phyloP scores from a whole-genome alignment of 495 filamentous ascomycete genomes.

The Penicillium cataractarum region DNA sequence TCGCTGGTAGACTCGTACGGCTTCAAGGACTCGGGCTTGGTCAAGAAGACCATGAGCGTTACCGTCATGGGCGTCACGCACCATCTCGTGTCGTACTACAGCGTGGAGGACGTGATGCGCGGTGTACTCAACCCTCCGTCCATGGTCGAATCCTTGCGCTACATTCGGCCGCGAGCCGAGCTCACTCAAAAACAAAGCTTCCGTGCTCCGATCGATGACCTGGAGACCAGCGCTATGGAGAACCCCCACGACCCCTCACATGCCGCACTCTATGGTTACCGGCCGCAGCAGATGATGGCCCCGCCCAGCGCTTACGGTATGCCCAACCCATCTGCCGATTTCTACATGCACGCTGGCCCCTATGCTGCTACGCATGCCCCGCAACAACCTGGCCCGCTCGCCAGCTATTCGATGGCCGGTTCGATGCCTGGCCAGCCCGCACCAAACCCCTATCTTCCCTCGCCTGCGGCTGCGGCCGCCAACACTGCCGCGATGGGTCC shows the following conservation, averaged over 20 bases:
- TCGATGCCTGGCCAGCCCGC: constrained; percentile 38
- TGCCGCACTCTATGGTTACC: constrained; percentile 46
- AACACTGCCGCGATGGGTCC: constrained; percentile 16
- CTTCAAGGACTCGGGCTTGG: constrained; percentile 80
- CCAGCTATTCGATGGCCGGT: constrained; percentile 41
- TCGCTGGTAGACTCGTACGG: constrained; percentile 85
- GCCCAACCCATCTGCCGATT: constrained; percentile 39
- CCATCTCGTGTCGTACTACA: constrained; percentile 90
- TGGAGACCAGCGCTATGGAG: constrained; percentile 49
- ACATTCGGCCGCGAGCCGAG: constrained; percentile 59
- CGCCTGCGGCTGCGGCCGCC: constrained; percentile 28
- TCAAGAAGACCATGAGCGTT: constrained; percentile 92
- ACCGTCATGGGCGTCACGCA: constrained; percentile 69
- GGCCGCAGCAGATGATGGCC: constrained; percentile 43
- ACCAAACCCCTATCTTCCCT: constrained; percentile 47
- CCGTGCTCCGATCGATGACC: constrained; percentile 67
- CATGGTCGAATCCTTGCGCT: constrained; percentile 57
- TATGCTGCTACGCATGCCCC: constrained; percentile 45
- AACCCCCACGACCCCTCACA: constrained; percentile 43
- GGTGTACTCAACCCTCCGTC: constrained; percentile 62
- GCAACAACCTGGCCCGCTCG: constrained; percentile 40
- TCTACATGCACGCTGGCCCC: constrained; percentile 41
- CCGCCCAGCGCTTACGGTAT: constrained; percentile 40
- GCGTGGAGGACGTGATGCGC: constrained; percentile 70
- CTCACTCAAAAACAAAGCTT: constrained; percentile 71